phyloP scores from a whole-genome alignment of 2,329 filamentous ascomycete genomes.

The Nakataea oryzae region DNA sequence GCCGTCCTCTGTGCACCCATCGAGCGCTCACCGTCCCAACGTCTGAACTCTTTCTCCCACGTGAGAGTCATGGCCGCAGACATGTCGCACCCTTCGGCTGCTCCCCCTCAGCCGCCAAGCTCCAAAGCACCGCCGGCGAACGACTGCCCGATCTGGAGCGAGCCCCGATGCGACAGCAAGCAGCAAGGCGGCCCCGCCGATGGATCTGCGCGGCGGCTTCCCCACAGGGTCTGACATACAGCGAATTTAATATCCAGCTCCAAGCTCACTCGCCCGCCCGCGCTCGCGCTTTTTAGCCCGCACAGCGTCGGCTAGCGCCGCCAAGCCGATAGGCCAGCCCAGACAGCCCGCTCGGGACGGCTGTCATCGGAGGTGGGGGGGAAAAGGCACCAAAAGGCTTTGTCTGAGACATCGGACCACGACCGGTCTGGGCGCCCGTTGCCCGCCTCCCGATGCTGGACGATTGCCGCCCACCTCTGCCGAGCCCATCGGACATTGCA shows the following conservation, averaged over 20 bases:
- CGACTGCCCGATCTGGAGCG: background rate
- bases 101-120: no score
- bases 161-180: background rate
- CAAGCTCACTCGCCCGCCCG: background rate
- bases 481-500: no score
- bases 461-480: no score
- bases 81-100: no score
- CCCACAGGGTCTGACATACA: background rate
- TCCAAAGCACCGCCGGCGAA: background rate
- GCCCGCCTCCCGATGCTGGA: background rate
- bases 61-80: background rate
- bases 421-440: background rate
- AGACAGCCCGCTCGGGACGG: background rate
- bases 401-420: background rate
- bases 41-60: background rate
- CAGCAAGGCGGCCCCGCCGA: background rate
- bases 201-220: background rate
- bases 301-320: background rate
- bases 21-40: background rate
- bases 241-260: background rate
- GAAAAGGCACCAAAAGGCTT: background rate
- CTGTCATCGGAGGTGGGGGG: background rate
- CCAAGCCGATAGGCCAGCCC: background rate
- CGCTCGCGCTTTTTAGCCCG: background rate
- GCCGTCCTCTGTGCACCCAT: background rate